Evolutionary conservation across 345 rosid species (phyloP), one percentile per base, ranked within the genome.

Genomic region (Moringa oleifera): DNA sequence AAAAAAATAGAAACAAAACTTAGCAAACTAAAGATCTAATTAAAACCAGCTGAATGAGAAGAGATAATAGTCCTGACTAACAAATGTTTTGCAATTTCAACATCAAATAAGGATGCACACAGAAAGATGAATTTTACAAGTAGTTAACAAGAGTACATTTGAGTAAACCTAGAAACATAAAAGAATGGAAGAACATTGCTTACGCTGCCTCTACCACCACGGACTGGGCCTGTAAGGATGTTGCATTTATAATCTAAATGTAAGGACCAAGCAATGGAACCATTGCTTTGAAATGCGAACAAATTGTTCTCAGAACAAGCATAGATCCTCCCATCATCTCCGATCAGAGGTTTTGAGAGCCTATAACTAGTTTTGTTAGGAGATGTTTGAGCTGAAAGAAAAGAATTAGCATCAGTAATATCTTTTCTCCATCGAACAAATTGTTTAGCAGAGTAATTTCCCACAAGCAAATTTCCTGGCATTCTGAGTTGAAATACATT

Each of bases 201-300:
- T 66, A 88, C 98, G 81, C 74, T 82, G 62, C 82, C 84, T 20
- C 41, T 73, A 37, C 86, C 87, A 3, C 90, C 91, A 46, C 70
- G 79, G 69, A 86, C 80, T 20, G 94, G 97, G 70, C 91, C 23
- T 12, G 70, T 65, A 52, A 49, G 51, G 52, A 63, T 59, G 52
- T 81, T 77, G 72, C 98, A 90, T n/a, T 74, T 65, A 64, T 68
- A 86, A 65, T 68, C 70, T 76, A 93, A 77, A 63, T 81, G 84
- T 21, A 80, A 59, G 0, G 89, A 75, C 98, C 96, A 93, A 50
- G 88, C 81, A 21, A 93, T 65, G 18, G 94, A 81, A 21, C 98
- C 97, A 56, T 86, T 90, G 52, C 68, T 73, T 63, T 85, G 87
- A 37, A 93, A 93, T 51, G 88, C 82, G 52, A 79, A 83, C n/a